Base-by-base conservation (phyloP, 163 green algal species). In the Coccomyxa subellipsoidea region DNA sequence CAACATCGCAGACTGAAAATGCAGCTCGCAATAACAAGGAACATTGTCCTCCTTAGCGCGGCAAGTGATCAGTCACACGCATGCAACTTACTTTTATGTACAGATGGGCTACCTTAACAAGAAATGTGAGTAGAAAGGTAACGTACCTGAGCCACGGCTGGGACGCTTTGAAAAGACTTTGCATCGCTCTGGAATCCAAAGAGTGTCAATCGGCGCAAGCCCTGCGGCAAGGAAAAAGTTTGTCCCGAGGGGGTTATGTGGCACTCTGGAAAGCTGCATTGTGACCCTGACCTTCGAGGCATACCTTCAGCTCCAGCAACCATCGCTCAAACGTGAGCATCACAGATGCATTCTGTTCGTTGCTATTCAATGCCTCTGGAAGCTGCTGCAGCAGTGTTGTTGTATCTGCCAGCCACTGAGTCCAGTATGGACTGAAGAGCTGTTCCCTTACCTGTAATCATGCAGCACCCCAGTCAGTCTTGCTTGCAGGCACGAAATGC, bases 301-400 rank as follows among this genome's bases (percentile, higher is more conserved):
- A 69, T 77, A 36, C 88, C 89, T 98, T 98, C 54, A 97, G 89
- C 84, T 92, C 83, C 81, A 98, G 89, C 80, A 95, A 84, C 95
- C 95, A 98, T 35, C 93, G 88, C 85, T 98, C 93, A 82, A 94
- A 93, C 31, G 77, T 84, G 54, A 95, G 82, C 59, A 91, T 82
- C 78, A 95, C 83, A 37, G 76, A 38, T 76, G 90, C 82, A 32
- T 70, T 37, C 75, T 70, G 77, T 40, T 80, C 39, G 38, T 36
- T 25, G 38, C 37, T 76, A 31, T 80, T 59, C 72, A 94, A 54
- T 0, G 87, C 85, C 27, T 75, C 77, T 12, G 90, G 88, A 37
- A 98, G 79, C 5, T 71, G 81, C 2, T 69, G 47, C 36, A 92
- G 73, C 69, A 97, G 71, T 0, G 38, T 38, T 78, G 80, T 76